phyloP scores from a whole-genome alignment of 2,329 filamentous ascomycete genomes.

The Epichloe sp. region DNA sequence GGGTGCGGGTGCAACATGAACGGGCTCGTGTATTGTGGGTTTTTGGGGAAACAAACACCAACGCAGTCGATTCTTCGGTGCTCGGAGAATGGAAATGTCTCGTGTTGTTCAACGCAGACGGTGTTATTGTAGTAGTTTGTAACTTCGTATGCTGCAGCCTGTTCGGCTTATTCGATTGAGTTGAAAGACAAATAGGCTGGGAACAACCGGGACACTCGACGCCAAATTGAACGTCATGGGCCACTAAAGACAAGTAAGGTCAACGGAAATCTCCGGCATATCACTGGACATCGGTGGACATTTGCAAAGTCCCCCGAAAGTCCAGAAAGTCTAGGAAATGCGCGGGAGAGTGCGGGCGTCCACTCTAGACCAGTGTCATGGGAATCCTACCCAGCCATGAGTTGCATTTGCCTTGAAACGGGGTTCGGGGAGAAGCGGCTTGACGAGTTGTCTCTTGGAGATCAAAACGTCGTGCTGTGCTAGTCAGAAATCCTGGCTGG shows the following conservation, averaged over 20 bases:
- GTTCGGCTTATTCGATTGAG: neutral
- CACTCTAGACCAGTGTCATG: no score
- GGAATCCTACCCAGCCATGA: no score
- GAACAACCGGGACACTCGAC: neutral
- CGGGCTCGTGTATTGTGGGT: neutral
- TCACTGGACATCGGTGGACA: no score
- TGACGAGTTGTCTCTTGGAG: neutral
- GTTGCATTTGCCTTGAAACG: neutral
- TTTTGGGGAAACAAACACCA: neutral
- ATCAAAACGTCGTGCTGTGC: no score
- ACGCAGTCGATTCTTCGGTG: neutral
- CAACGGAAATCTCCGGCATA: neutral
- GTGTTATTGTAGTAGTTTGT: neutral
- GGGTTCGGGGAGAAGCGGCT: neutral
- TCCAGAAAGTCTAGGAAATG: neutral
- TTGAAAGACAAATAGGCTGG: neutral
- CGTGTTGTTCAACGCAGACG: neutral
- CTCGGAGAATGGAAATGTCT: neutral
- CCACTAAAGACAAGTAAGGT: slow-evolving; percentile 1
- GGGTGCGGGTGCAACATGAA: neutral
- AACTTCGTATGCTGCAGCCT: neutral
- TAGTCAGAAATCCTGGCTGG: neutral
- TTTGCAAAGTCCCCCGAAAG: no score
- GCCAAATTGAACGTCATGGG: slow-evolving; percentile 1
- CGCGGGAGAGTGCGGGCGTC: neutral